These are phyloP conservation scores for Saksenaea vasiformis DNA, from an alignment of 371 early-diverging fungal genomes.

Conservation along the genomic window DNA sequence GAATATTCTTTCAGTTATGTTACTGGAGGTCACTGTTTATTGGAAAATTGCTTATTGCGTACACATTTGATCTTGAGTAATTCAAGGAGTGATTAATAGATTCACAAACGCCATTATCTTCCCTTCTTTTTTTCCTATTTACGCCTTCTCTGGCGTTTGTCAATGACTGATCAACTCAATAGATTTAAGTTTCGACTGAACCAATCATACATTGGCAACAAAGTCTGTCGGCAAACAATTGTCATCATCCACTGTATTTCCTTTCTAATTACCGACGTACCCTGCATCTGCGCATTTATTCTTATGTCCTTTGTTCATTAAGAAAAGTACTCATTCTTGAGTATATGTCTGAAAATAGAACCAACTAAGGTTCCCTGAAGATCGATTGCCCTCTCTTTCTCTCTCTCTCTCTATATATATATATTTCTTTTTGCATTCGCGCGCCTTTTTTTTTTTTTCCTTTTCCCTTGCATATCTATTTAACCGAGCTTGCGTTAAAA, in stretches of 20 bases:
- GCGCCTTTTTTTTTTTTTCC: not conserved
- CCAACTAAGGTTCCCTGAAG: not conserved
- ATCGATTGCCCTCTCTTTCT: not conserved
- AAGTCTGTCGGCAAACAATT: not conserved
- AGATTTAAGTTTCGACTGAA: not conserved
- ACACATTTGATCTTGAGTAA: not conserved
- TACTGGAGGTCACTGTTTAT: not conserved
- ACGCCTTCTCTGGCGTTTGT: not conserved
- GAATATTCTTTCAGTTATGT: not conserved
- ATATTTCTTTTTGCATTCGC: not conserved
- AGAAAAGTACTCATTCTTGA: not conserved
- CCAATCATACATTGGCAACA: slow-evolving; percentile 3
- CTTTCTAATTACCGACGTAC: not conserved
- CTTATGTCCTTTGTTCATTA: not conserved
- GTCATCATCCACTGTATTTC: not conserved
- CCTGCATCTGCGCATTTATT: not conserved
- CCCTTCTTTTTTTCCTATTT: not conserved
- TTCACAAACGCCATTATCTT: not conserved
- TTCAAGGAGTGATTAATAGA: not conserved
- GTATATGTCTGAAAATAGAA: not conserved
- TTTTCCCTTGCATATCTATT: not conserved
- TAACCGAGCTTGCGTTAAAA: not conserved
- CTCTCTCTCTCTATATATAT: not conserved
- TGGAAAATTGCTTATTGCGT: not conserved
- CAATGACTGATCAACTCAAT: not conserved